Percentiles rank a stretch among this genome's conserved stretches.
These are phyloP conservation scores for Cryptosporidium sp. DNA, from an alignment of 169 alveolate genomes.

Conservation along the genomic window DNA sequence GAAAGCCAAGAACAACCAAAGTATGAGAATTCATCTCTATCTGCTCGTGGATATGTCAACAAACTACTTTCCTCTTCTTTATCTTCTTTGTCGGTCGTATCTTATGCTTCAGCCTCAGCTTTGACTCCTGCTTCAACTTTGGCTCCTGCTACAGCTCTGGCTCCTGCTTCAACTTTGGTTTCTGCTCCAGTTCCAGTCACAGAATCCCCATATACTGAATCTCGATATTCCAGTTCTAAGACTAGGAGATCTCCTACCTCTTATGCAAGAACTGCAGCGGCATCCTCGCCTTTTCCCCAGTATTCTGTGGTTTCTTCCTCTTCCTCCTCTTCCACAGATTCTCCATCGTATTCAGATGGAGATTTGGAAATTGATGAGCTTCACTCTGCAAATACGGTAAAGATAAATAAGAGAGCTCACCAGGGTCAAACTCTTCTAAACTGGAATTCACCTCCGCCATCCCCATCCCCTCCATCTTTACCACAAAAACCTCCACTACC, in stretches of 20 bases:
- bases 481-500: neutral
- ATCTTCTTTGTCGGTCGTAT: neutral
- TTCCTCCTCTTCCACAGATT: neutral
- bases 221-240: too few species aligned
- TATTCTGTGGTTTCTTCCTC: too few species aligned
- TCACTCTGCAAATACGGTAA: neutral
- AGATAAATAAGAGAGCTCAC: neutral
- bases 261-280: too few species aligned
- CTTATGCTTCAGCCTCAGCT: neutral
- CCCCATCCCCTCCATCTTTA: neutral
- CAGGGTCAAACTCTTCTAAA: neutral
- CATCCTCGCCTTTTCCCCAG: neutral
- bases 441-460: neutral
- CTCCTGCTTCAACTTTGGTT: too few species aligned
- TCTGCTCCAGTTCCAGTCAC: neutral
- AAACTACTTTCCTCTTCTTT: neutral
- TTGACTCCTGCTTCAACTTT: neutral
- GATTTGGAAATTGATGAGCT: conserved; percentile 58
- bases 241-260: neutral
- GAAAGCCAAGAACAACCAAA: neutral
- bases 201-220: neutral
- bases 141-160: too few species aligned
- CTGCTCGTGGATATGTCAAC: neutral
- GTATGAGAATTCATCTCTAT: neutral
- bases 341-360: conserved; percentile 29